Conservation (phyloP, 345 rosid species). For the Eucalyptus marginata region DNA sequence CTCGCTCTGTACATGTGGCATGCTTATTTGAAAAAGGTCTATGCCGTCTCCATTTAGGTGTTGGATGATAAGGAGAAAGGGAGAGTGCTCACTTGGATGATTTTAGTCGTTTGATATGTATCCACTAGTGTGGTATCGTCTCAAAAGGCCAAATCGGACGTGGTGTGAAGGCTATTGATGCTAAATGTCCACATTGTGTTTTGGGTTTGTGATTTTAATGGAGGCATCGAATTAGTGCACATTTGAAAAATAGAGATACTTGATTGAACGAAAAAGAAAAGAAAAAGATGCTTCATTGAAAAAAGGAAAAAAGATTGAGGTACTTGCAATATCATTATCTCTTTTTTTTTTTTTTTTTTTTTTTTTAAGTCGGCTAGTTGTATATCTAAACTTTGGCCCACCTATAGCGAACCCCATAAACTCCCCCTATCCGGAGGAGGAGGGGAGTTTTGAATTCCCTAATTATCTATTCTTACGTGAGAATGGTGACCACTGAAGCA, state of each 20-base stretch:
- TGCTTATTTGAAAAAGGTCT: background rate
- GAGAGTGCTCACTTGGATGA: background rate
- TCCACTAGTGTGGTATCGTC: accelerated
- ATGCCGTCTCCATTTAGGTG: background rate
- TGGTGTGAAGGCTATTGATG: background rate
- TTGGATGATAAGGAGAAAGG: background rate
- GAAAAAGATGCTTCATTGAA: background rate
- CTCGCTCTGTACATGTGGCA: background rate
- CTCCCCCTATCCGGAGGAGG: too few species aligned
- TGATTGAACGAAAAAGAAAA: too few species aligned
- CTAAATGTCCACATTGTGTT: background rate
- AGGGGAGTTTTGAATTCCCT: too few species aligned
- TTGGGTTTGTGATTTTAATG: background rate
- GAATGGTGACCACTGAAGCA: too few species aligned
- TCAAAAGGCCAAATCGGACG: background rate
- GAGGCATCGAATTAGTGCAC: background rate
- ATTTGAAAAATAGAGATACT: background rate
- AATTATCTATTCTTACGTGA: too few species aligned
- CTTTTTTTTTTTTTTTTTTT: too few species aligned
- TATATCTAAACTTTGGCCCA: too few species aligned
- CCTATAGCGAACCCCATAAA: too few species aligned
- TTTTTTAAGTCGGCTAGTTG: too few species aligned
- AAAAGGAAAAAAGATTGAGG: too few species aligned
- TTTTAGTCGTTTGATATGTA: background rate
- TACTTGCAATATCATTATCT: background rate